Evolutionary conservation across 1,139 yeast species (phyloP).

Genomic region (Dujonia santamariae): DNA sequence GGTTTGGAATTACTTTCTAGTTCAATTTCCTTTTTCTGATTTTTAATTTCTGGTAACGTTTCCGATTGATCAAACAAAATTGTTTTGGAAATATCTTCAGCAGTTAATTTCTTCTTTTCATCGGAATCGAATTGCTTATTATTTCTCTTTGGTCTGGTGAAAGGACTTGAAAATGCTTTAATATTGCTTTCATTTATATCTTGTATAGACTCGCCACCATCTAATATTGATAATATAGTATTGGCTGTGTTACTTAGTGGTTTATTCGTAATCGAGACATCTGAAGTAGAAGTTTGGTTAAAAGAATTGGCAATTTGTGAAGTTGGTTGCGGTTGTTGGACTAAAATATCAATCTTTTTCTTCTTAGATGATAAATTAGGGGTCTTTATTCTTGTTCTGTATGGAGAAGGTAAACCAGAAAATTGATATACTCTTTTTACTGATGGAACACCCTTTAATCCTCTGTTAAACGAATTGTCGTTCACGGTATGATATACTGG

Average conservation of each 20-base stretch:
- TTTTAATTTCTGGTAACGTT: conserved; percentile 15
- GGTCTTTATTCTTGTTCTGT: conserved; percentile 48
- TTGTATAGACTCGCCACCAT: conserved; percentile 28
- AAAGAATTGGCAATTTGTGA: conserved; percentile 3
- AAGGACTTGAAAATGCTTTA: conserved; percentile 51
- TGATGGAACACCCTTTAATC: conserved; percentile 24
- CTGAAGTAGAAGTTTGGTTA: conserved; percentile 12
- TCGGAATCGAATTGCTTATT: conserved; percentile 6
- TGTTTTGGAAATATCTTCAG: conserved; percentile 37
- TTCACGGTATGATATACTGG: conserved; percentile 35
- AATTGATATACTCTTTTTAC: conserved; percentile 57
- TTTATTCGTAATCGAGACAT: conserved; percentile 10
- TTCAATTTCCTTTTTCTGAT: conserved; percentile 1
- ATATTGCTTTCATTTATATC: conserved; percentile 14
- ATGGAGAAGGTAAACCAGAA: conserved; percentile 64
- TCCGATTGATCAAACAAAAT: conserved; percentile 34
- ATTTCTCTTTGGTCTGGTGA: conserved; percentile 26
- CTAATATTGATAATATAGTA: conserved; percentile 60
- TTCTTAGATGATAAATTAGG: conserved; percentile 18
- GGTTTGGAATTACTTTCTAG: conserved; percentile 10
- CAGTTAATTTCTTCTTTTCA: conserved; percentile 18
- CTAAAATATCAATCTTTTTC: conserved; percentile 10
- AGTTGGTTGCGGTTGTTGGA: conserved; percentile 1
- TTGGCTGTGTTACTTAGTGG: conserved; percentile 64
- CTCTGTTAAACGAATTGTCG: conserved; percentile 24